These are phyloP conservation scores for Naganishia albida DNA, from an alignment of 1,284 basidiomycete species.

Conservation along the genomic window DNA sequence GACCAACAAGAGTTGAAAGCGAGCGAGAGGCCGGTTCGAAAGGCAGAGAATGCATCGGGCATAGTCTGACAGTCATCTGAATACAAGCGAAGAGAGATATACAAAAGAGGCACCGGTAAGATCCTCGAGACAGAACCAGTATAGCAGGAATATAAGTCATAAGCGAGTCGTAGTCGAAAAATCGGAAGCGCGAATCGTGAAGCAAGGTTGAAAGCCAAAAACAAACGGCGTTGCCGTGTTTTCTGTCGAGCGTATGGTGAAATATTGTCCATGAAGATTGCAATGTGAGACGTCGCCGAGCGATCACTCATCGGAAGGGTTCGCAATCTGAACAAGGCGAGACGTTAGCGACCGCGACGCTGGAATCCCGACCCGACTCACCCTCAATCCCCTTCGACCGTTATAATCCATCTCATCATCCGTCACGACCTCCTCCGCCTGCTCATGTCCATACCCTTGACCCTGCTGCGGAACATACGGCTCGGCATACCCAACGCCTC, in stretches of 20 bases:
- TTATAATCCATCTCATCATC: slow-evolving; percentile 24
- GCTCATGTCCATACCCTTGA: neutral
- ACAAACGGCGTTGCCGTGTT: neutral
- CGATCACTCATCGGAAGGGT: slow-evolving; percentile 23
- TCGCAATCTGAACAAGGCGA: slow-evolving; percentile 11
- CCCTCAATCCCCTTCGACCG: slow-evolving; percentile 10
- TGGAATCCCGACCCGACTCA: neutral
- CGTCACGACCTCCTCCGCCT: neutral
- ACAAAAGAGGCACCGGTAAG: too few relatives aligned
- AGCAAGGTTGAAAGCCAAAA: neutral
- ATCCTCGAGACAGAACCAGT: too few relatives aligned
- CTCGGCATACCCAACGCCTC: slow-evolving; percentile 22
- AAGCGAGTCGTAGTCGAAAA: too few relatives aligned
- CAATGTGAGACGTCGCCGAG: neutral
- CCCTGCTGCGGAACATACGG: neutral
- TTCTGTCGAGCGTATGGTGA: neutral
- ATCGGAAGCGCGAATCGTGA: neutral
- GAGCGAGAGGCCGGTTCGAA: too few relatives aligned
- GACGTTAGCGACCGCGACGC: neutral
- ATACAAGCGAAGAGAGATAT: too few relatives aligned
- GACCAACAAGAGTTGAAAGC: too few relatives aligned
- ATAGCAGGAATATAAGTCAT: too few relatives aligned
- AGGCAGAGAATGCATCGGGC: too few relatives aligned
- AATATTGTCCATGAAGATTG: neutral
- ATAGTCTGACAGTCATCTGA: too few relatives aligned